These are phyloP conservation scores for Phycomyces blakesleeanus DNA, from an alignment of 192 early-diverging fungal species.

Conservation along the genomic window DNA sequence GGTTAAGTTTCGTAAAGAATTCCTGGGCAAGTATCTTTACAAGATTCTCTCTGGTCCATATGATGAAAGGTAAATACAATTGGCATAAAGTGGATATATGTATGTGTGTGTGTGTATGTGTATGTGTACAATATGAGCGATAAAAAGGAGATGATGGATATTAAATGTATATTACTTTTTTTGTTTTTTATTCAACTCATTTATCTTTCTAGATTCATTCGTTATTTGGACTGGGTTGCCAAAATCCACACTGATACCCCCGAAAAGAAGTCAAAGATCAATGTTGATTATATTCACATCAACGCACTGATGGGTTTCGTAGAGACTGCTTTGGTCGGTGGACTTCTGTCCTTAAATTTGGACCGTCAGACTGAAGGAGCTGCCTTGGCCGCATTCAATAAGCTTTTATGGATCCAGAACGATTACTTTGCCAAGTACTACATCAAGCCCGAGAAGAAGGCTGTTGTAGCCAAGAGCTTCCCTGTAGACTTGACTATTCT, in stretches of 20 bases:
- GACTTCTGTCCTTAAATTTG: constrained; percentile 45
- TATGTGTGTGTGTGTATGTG: too few species aligned
- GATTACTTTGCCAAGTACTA: constrained; percentile 79
- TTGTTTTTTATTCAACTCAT: not conserved
- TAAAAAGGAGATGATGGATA: too few species aligned
- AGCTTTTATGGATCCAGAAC: constrained; percentile 84
- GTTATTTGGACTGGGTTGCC: constrained; percentile 78
- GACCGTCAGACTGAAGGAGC: constrained; percentile 51
- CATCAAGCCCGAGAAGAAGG: constrained; percentile 27
- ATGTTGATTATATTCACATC: constrained; percentile 79
- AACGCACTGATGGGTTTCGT: constrained; percentile 73
- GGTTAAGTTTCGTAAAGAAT: constrained; percentile 76
- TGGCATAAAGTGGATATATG: too few species aligned
- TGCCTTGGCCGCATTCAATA: constrained; percentile 65
- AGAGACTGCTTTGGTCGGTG: constrained; percentile 52
- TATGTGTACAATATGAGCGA: too few species aligned
- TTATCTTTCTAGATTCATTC: constrained; percentile 36
- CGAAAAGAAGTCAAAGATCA: constrained; percentile 68
- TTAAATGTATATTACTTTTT: too few species aligned
- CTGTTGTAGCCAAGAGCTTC: too few species aligned
- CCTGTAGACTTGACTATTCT: not conserved
- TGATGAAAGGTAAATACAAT: constrained; percentile 30
- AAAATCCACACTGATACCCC: constrained; percentile 75
- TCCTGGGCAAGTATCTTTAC: constrained; percentile 65
- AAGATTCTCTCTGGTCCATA: constrained; percentile 52